Base-by-base conservation (phyloP, 208 protist genomes). In the Leishmania arabica region DNA sequence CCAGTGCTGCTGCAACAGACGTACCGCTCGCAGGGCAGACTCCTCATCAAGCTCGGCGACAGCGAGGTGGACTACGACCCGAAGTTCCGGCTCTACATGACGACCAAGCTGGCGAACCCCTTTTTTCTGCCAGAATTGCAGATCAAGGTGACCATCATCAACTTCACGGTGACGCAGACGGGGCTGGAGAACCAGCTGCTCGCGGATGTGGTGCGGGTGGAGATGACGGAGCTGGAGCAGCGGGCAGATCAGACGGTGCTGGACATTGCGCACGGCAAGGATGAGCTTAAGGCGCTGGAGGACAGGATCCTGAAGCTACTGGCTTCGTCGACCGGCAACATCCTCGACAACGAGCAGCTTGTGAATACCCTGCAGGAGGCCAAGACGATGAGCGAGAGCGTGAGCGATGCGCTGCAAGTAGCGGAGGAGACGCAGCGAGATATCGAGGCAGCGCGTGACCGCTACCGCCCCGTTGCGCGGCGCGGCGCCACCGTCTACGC, bases 41-140 rank as follows among this genome's bases (percentile, higher is more conserved):
- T 97, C 51, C 89, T 99, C 34, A 96, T 99, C 45, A 97, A 96
- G 74, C 83, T 99, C 5, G 97, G 98, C 54, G 98, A 99, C 86
- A 93, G 82, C 58, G 98, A 99, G 66, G 89, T 99, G 53, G 97
- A 99, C 82, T 99, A 99, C 86, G 92, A 98, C 80, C 90, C 92
- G 24, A 93, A 98, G 72, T 99, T 99, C 87, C 88, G 91, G 7
- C 90, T 99, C 21, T 99, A 98, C 90, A 97, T 99, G 84, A 99
- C 98, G 13, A 99, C 94, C 42, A 99, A 99, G 85, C 87, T 99
- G 69, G 77, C 95, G 49, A 99, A 99, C 83, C 98, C 98, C 19
- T 92, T 98, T 88, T 99, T 98, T 86, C 83, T 96, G n/a, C 98
- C 98, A 15, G 98, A 99, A 84, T 87, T 99, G 54, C 97, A 98